Evolutionary conservation across 2,329 filamentous ascomycete genomes (phyloP), one percentile per base, ranked within the genome.

Genomic region (Pleoardoris graminearum): DNA sequence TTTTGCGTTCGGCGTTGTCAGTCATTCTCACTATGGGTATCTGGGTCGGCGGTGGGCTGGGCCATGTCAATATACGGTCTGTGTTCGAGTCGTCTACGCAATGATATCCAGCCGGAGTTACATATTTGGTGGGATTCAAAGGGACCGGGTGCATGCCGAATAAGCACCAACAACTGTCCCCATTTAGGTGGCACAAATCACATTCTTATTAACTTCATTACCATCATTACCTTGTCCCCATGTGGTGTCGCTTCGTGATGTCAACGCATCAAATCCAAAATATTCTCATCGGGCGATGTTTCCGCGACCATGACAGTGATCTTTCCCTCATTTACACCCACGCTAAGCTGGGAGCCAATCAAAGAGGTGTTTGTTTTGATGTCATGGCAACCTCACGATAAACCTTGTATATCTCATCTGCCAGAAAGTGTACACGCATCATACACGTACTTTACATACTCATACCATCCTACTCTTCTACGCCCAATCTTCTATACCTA

Each of bases 381-480:
- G 45, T 48, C 45, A 48, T 48, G 21, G 33, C 45, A 22, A 48
- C 45, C 35, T 48, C 42, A 45, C 23, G 10, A 19, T 11, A 12
- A 14, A 14, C 38, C 25, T 45, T 19, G n/a, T 29, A 43, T 16
- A 16, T 27, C 21, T 12, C 16, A 8, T 4, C 14, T 6, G 14
- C 23, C n/a, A n/a, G n/a, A n/a, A n/a, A n/a, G n/a, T n/a, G n/a
- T n/a, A n/a, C n/a, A n/a, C n/a, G n/a, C n/a, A n/a, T n/a, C n/a
- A n/a, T n/a, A n/a, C n/a, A n/a, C n/a, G n/a, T n/a, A n/a, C n/a
- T n/a, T n/a, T n/a, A n/a, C n/a, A n/a, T n/a, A n/a, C n/a, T n/a
- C n/a, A n/a, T n/a, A n/a, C n/a, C 11, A 23, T n/a, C 6, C 11
- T 16, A 30, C 7, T 30, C 30, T n/a, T n/a, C 27, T n/a, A 44